These are phyloP conservation scores for Lagenaria siceraria DNA, from an alignment of 306 rosid species.

Conservation along the genomic window DNA sequence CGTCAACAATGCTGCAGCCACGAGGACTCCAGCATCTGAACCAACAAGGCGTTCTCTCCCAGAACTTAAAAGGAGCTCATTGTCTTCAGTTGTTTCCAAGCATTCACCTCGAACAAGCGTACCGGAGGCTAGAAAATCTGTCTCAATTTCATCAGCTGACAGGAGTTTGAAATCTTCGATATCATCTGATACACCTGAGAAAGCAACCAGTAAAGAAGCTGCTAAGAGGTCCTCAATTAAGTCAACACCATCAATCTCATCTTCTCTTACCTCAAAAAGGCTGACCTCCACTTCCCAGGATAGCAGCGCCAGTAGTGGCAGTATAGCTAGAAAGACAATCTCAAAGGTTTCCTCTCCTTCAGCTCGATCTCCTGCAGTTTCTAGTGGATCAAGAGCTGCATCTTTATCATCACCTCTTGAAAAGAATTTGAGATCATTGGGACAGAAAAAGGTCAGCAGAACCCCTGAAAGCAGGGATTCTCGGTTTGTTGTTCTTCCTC, in stretches of 20 bases:
- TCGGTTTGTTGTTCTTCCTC: constrained; percentile 65
- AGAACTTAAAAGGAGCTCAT: constrained; percentile 54
- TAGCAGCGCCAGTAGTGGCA: constrained; percentile 32
- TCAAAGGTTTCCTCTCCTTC: constrained; percentile 48
- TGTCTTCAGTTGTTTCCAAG: constrained; percentile 33
- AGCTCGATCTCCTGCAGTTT: constrained; percentile 32
- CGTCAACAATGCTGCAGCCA: constrained; percentile 16
- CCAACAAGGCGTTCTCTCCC: constrained; percentile 55
- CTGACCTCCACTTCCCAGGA: constrained; percentile 37
- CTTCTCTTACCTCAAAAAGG: constrained; percentile 28
- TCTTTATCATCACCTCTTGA: constrained; percentile 47
- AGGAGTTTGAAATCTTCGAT: constrained; percentile 26
- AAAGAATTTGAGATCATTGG: constrained; percentile 46
- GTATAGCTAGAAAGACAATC: constrained; percentile 47
- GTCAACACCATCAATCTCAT: constrained; percentile 32
- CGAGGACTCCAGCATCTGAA: constrained; percentile 22
- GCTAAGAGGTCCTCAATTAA: constrained; percentile 36
- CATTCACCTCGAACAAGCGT: constrained; percentile 18
- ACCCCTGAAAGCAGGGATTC: constrained; percentile 72
- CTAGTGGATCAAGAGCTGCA: constrained; percentile 45
- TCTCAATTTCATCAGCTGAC: constrained; percentile 21
- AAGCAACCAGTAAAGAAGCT: constrained; percentile 25
- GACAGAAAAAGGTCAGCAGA: constrained; percentile 40
- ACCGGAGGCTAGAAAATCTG: constrained; percentile 35
- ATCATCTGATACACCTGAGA: constrained; percentile 25